Evolutionary conservation across 169 alveolate species (phyloP).

Genomic region (Babesia bigemina): DNA sequence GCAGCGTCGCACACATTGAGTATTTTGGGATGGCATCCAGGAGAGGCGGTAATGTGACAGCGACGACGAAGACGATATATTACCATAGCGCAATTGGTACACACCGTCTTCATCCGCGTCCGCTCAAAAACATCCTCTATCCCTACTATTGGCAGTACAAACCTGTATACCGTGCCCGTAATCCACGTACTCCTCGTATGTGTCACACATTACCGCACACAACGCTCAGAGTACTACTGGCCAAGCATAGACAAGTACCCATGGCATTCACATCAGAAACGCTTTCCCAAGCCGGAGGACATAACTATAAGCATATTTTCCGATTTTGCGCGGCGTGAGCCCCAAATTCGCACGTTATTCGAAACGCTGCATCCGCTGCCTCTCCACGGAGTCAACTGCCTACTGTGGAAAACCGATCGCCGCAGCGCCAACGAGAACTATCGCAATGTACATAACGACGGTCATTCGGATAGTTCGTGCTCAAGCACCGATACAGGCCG

Average conservation of each 20-base stretch:
- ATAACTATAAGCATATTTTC: conserved; percentile 69
- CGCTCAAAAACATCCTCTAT: conserved; percentile 70
- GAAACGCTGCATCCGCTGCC: conserved; percentile 78
- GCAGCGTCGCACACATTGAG: no score
- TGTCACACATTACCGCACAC: neutral
- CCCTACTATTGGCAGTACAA: conserved; percentile 78
- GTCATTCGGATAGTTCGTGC: conserved; percentile 2
- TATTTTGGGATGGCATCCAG: conserved; percentile 1
- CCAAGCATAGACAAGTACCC: conserved; percentile 80
- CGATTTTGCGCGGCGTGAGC: conserved; percentile 64
- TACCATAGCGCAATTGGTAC: conserved; percentile 71
- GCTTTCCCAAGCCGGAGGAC: conserved; percentile 65
- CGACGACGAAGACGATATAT: conserved; percentile 23
- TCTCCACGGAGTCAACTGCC: conserved; percentile 76
- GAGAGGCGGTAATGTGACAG: conserved; percentile 17
- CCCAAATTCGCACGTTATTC: conserved; percentile 58
- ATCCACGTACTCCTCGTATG: conserved; percentile 75
- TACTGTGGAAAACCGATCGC: conserved; percentile 64
- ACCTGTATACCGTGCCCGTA: conserved; percentile 78
- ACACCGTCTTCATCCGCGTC: conserved; percentile 61
- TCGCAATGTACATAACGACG: conserved; percentile 9
- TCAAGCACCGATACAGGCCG: no score
- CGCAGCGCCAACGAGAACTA: conserved; percentile 31
- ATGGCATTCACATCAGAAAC: conserved; percentile 80
- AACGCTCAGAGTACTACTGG: conserved; percentile 66